Conservation (phyloP, 371 early-diverging fungal species). For the Nematocida sp. region DNA sequence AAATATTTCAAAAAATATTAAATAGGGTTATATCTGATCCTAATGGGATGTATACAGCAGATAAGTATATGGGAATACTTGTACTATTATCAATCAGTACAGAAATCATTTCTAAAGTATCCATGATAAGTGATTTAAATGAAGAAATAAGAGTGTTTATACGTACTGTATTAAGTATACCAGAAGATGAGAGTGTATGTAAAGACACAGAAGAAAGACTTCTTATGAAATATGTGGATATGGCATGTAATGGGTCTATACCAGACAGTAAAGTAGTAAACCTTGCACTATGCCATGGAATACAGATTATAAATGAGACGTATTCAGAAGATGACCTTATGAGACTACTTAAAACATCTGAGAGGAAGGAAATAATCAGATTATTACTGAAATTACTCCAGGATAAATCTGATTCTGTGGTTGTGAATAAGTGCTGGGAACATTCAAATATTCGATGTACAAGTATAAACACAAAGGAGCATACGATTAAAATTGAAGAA, state of each 20-base stretch:
- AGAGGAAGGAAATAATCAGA: not conserved
- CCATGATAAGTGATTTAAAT: not conserved
- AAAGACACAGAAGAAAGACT: too few relatives aligned
- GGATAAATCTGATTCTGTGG: not conserved
- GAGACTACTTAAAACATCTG: not conserved
- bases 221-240: too few relatives aligned
- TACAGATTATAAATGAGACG: not conserved
- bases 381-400: not conserved
- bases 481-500: not conserved
- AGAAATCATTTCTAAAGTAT: not conserved
- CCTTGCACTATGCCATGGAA: slow-evolving; percentile 7
- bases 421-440: slow-evolving; percentile 2
- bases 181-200: too few relatives aligned
- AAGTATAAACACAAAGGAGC: slow-evolving; percentile 17
- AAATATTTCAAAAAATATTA: not conserved
- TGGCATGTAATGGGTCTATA: not conserved
- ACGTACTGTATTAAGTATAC: not conserved
- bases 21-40: not conserved
- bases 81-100: not conserved
- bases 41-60: not conserved
- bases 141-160: not conserved
- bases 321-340: not conserved
- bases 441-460: not conserved
- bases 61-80: not conserved
- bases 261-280: not conserved